Base-by-base conservation (phyloP, 495 filamentous ascomycete genomes). In the Astrocystis sublimbata region DNA sequence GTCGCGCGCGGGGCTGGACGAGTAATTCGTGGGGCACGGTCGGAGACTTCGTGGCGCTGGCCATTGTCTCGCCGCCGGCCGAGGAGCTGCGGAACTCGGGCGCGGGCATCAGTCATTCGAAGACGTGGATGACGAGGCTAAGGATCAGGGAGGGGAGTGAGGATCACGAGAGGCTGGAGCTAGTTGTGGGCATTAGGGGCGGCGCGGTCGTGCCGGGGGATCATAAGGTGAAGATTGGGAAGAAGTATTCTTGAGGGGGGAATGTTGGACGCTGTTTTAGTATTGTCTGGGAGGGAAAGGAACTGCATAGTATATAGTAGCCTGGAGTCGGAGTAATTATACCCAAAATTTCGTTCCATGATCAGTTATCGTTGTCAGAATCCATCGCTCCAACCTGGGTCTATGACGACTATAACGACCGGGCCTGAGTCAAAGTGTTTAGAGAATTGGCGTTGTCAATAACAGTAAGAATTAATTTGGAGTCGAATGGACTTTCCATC, bases 21-120 rank as follows among this genome's bases (percentile, higher is more conserved):
- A 61, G 59, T 24, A 43, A 54, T 6, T 3, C 49, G 6, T 61
- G 59, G 59, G 59, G 47, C 19, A 43, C 49, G 36, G 31, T 61
- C 23, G 59, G 59, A 23, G 59, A 61, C 36, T 24, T 61, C 35
- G 15, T 61, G 3, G 36, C 59, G 2, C 12, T 61, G 31, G 59
- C 59, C 3, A 38, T 54, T 9, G 10, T 45, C 12, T 61, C 59
- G 12, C 59, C 47, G 2, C 17, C 59, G 2, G 47, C 59, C 2
- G 21, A 28, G 0, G 47, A 61, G 21, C n/a, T 61, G 49, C 12
- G 24, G 23, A 51, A 54, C 49, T 30, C 59, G 31, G 59, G 59
- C 3, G 59, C 21, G 4, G 51, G 51, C 3, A 42, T 55, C 35
- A n/a, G 41, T 30, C 17, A 8, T 4, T 55, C 51, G 8, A 19